Evolutionary conservation across 352 stramenopile genomes (phyloP).

Genomic region (Thraustotheca clavata): DNA sequence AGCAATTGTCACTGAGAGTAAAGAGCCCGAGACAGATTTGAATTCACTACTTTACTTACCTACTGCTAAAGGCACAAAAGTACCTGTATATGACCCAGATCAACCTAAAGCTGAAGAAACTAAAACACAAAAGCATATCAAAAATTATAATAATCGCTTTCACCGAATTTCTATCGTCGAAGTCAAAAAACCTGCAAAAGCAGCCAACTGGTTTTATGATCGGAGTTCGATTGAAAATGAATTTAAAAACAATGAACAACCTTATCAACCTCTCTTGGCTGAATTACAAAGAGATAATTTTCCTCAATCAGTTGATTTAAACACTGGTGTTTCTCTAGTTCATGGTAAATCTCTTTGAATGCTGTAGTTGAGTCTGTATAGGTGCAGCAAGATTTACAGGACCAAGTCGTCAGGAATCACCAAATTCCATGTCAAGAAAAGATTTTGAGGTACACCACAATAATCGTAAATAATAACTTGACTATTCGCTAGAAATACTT

Average conservation of each 20-base stretch:
- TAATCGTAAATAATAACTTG: neutral
- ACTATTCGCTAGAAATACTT: neutral
- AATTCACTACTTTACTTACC: neutral
- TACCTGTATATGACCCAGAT: neutral
- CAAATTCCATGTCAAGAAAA: constrained; percentile 3
- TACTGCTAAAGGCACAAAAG: neutral
- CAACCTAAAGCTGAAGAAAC: neutral
- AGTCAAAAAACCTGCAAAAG: neutral
- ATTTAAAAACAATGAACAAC: neutral
- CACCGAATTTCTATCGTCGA: neutral
- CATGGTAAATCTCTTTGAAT: neutral
- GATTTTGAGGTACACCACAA: neutral
- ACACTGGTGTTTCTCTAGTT: constrained; percentile 4
- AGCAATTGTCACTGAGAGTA: neutral
- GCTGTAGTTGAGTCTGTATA: neutral
- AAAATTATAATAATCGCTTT: neutral
- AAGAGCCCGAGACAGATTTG: neutral
- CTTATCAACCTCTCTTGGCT: constrained; percentile 11
- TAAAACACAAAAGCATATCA: neutral
- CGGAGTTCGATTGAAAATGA: neutral
- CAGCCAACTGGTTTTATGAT: constrained; percentile 17
- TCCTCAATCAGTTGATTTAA: constrained; percentile 12
- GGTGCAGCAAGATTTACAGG: neutral
- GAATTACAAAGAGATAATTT: constrained; percentile 12
- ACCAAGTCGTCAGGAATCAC: neutral